A percentile compares a stretch with the other conserved stretches of the same genome.
These are phyloP conservation scores for Juncus effusus DNA, from an alignment of 176 grass and related monocot genomes.

Conservation along the genomic window DNA sequence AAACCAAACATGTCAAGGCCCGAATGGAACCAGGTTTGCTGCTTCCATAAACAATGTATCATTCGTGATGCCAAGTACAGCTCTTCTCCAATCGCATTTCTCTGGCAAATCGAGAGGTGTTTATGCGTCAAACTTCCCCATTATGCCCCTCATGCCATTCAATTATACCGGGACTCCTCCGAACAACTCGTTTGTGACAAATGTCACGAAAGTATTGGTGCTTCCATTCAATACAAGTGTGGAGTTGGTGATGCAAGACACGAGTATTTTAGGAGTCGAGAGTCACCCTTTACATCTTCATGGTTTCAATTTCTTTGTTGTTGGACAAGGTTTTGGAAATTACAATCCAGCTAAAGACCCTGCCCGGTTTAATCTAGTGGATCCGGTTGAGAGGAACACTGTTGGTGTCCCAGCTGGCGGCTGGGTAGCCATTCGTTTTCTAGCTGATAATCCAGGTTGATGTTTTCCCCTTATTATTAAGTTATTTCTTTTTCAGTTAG, in stretches of 20 bases:
- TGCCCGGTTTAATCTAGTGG: conserved; percentile 47
- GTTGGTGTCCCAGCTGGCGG: conserved; percentile 63
- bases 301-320: conserved; percentile 66
- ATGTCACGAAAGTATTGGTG: conserved; percentile 58
- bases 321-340: conserved; percentile 53
- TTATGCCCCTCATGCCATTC: conserved; percentile 37
- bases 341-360: conserved; percentile 42
- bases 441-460: conserved; percentile 63
- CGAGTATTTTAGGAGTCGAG: conserved; percentile 51
- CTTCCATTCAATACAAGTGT: conserved; percentile 55
- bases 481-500: background rate
- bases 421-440: conserved; percentile 72
- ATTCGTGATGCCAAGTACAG: conserved; percentile 46
- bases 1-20: conserved; percentile 58
- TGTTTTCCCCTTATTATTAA: background rate
- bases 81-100: conserved; percentile 79
- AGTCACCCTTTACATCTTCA: conserved; percentile 81
- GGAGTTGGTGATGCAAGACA: conserved; percentile 77
- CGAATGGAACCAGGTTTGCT: conserved; percentile 58
- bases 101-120: conserved; percentile 46
- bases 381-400: conserved; percentile 71
- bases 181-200: conserved; percentile 52
- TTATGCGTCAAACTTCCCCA: conserved; percentile 52
- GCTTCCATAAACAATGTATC: conserved; percentile 74
- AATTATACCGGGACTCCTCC: conserved; percentile 67